Evolutionary conservation across 2,329 filamentous ascomycete genomes (phyloP), one percentile per base, ranked within the genome.

Genomic region (Calycina marina): DNA sequence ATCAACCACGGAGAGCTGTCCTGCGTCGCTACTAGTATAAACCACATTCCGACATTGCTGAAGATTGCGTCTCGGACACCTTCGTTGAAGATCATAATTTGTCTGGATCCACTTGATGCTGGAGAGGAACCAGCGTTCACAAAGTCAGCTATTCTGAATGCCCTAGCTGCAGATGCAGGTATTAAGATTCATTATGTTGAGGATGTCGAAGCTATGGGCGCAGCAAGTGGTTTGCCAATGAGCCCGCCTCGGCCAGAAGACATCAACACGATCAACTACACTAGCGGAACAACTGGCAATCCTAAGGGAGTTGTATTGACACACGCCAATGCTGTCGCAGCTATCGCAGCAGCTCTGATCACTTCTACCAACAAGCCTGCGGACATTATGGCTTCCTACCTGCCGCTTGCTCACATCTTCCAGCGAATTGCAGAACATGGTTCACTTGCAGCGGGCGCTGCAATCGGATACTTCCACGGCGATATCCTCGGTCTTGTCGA

Each of bases 321-420:
- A 2, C 90, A 98, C 51, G 63, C 63, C 36, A 85, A 80, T 52
- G 82, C 84, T 8, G 71, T 93, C 5, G 72, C 85, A 9, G 83
- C 75, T 24, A 67, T 79, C 26, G 64, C 73, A 9, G 60, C 67
- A 12, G 69, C 68, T 30, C 64, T 81, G 37, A 56, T 70, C 22
- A 59, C 62, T 36, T 61, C 60, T 9, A 60, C 62, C 9, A 63
- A 71, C 35, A 43, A 46, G 3, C 48, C 60, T 30, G 56, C 56
- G 39, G 80, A 90, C 44, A 60, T 76, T 3, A 64, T 77, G 44
- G 70, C 83, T 36, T 96, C 88, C 1, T 98, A 96, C 57, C 69
- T 98, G 31, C 90, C 90, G 0, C 62, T 94, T 24, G 90, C 90
- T 6, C 90, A 98, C 54, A 96, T 98, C 48, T 94, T 83, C 55